These are phyloP conservation scores for Multifurca ochricompacta DNA, from an alignment of 768 basidiomycete species.

Conservation along the genomic window DNA sequence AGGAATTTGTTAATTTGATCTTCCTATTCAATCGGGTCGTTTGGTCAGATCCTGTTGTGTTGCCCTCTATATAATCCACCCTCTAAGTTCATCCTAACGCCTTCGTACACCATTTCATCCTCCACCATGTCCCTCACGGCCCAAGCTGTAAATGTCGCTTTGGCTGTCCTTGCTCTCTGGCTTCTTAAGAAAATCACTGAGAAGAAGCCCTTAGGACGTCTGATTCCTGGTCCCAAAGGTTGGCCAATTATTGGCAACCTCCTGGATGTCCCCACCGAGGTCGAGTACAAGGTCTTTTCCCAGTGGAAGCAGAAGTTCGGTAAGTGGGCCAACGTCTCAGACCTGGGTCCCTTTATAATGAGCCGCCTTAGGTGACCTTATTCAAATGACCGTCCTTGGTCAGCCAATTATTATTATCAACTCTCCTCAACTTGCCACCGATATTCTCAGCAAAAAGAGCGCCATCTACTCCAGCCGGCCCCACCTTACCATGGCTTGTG, in stretches of 20 bases:
- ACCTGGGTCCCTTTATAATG: not conserved
- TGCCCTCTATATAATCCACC: not conserved
- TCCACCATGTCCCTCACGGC: slow-evolving; percentile 7
- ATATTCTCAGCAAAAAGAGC: slow-evolving; percentile 25
- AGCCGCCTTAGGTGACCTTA: slow-evolving; percentile 20
- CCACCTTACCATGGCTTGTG: slow-evolving; percentile 21
- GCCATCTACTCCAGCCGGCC: slow-evolving; percentile 24
- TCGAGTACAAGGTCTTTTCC: slow-evolving; percentile 17
- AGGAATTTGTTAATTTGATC: not conserved
- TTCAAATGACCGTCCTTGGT: slow-evolving; percentile 23
- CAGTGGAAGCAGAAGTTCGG: slow-evolving; percentile 18
- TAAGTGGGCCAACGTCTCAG: not conserved
- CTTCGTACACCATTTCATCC: not conserved
- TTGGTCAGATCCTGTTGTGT: not conserved
- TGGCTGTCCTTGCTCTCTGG: slow-evolving; percentile 10
- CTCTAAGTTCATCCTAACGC: not conserved
- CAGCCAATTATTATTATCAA: slow-evolving; percentile 24
- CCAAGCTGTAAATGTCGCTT: slow-evolving; percentile 3
- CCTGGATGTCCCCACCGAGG: slow-evolving; percentile 16
- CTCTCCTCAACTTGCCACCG: slow-evolving; percentile 18
- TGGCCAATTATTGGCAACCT: slow-evolving; percentile 22
- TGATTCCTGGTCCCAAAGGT: slow-evolving; percentile 17
- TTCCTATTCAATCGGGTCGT: slow-evolving; percentile 4
- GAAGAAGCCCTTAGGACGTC: slow-evolving; percentile 10
- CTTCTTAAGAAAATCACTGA: slow-evolving; percentile 16